Conservation (phyloP, 768 basidiomycete species). For the Trametes coccinea region DNA sequence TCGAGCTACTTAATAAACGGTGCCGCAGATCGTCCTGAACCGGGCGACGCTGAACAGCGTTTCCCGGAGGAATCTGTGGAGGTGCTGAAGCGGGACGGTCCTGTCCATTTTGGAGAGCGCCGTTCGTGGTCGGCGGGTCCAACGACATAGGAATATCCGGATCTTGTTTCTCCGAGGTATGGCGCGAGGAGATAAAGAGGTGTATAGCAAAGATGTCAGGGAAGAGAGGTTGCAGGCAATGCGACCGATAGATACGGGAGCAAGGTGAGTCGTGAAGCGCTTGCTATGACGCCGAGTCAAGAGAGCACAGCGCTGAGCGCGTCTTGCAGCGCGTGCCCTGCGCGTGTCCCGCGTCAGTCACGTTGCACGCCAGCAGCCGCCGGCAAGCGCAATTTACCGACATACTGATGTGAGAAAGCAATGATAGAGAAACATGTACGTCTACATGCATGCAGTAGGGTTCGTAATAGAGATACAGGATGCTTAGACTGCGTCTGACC, state of each 20-base stretch:
- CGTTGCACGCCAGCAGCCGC: background rate
- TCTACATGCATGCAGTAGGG: constrained; percentile 7
- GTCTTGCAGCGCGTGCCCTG: constrained; percentile 13
- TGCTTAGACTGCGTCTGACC: constrained; percentile 17
- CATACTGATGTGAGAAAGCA: background rate
- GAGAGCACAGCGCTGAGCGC: constrained; percentile 5
- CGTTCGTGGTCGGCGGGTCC: constrained; percentile 2
- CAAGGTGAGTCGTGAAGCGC: too few relatives aligned
- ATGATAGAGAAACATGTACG: background rate
- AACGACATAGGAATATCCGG: constrained; percentile 7
- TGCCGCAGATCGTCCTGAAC: constrained; percentile 20
- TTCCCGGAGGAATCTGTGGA: constrained; percentile 14
- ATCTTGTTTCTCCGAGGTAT: constrained; percentile 7
- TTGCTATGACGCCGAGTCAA: background rate
- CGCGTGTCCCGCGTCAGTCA: constrained; percentile 19
- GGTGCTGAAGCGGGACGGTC: constrained; percentile 17
- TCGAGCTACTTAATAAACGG: constrained; percentile 18
- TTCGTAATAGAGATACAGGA: constrained; percentile 18
- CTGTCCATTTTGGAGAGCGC: constrained; percentile 4
- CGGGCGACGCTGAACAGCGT: constrained; percentile 3
- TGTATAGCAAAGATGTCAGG: background rate
- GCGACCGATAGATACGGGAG: background rate
- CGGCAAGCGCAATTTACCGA: background rate
- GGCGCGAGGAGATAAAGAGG: background rate
- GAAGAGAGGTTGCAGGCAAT: background rate